Evolutionary conservation across 2,329 filamentous ascomycete genomes (phyloP).

Genomic region (Chrysosporium keratinophilum): DNA sequence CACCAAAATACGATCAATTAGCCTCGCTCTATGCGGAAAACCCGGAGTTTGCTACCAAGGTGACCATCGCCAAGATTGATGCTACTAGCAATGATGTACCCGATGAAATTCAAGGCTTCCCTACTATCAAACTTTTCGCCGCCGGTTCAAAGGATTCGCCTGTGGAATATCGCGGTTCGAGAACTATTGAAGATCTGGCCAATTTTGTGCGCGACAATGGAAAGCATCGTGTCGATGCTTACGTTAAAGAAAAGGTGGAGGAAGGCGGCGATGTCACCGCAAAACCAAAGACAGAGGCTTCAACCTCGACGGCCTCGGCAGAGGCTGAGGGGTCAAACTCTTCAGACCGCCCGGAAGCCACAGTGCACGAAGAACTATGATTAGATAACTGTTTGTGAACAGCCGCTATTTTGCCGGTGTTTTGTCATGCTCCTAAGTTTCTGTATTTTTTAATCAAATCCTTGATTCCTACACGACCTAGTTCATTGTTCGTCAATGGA

Average conservation of each 20-base stretch:
- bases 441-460: not conserved
- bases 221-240: constrained; percentile 68
- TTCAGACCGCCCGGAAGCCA: constrained; percentile 18
- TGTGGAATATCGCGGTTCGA: constrained; percentile 75
- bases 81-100: constrained; percentile 93
- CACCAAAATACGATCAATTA: constrained; percentile 58
- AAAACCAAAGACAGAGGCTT: constrained; percentile 15
- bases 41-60: constrained; percentile 45
- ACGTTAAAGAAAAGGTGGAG: constrained; percentile 48
- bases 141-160: constrained; percentile 79
- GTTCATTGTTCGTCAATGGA: no score
- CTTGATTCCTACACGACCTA: no score
- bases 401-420: no score
- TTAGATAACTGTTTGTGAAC: not conserved
- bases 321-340: not conserved
- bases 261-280: constrained; percentile 28
- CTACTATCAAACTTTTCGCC: constrained; percentile 96
- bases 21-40: constrained; percentile 45
- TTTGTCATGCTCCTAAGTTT: no score
- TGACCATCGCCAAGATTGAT: constrained; percentile 78
- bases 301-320: constrained; percentile 16
- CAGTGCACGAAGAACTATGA: constrained; percentile 34
- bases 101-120: constrained; percentile 94
- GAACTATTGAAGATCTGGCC: constrained; percentile 83
- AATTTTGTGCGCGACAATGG: constrained; percentile 92